phyloP scores from a whole-genome alignment of 2,329 filamentous ascomycete species.

The Daldinia eschscholtzii region DNA sequence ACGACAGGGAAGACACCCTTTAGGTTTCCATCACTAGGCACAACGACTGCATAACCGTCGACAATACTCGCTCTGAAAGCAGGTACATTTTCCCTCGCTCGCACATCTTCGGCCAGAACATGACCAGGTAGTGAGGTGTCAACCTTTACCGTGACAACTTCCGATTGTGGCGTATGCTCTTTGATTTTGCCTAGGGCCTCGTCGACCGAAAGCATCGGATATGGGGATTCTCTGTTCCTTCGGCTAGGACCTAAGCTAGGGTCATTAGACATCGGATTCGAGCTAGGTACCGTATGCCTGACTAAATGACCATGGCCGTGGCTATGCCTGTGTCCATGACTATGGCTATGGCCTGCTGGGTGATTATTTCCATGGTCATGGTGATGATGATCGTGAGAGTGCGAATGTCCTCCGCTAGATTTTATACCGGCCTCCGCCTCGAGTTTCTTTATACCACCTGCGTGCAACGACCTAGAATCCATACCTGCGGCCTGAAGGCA shows the following conservation, averaged over 20 bases:
- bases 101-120: slow-evolving; percentile 86
- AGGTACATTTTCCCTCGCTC: slow-evolving; percentile 84
- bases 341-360: slow-evolving; percentile 68
- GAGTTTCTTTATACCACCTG: slow-evolving; percentile 83
- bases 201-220: slow-evolving; percentile 88
- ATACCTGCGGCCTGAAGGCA: slow-evolving; percentile 88
- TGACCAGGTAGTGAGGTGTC: slow-evolving; percentile 76
- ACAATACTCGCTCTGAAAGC: slow-evolving; percentile 97
- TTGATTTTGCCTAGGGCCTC: slow-evolving; percentile 81
- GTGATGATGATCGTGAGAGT: slow-evolving; percentile 55
- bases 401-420: slow-evolving; percentile 47
- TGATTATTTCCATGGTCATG: slow-evolving; percentile 62
- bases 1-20: slow-evolving; percentile 89
- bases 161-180: slow-evolving; percentile 76
- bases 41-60: slow-evolving; percentile 91
- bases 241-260: slow-evolving; percentile 72
- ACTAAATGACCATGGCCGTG: slow-evolving; percentile 75
- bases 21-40: slow-evolving; percentile 70
- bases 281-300: slow-evolving; percentile 76
- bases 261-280: slow-evolving; percentile 71
- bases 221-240: slow-evolving; percentile 87
- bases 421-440: slow-evolving; percentile 82
- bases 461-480: slow-evolving; percentile 83
- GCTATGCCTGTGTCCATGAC: slow-evolving; percentile 64
- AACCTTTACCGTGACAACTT: slow-evolving; percentile 70